Conservation (phyloP, 768 basidiomycete genomes). For the Serendipita vermifera region DNA sequence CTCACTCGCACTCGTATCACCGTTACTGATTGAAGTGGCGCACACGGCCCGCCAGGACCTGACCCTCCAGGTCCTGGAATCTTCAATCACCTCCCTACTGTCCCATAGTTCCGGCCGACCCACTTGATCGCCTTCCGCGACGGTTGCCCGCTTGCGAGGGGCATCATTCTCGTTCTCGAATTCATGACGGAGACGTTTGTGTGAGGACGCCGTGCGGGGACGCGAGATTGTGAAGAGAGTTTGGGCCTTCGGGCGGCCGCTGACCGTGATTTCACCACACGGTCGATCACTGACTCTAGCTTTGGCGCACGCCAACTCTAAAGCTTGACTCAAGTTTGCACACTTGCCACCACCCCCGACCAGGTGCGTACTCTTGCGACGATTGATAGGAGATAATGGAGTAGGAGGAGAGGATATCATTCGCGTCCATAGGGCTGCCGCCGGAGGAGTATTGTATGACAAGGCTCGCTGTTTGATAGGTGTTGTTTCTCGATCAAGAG, state of each 20-base stretch:
- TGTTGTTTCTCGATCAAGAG: neutral
- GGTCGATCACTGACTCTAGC: neutral
- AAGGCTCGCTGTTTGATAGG: neutral
- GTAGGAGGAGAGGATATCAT: conserved; percentile 4
- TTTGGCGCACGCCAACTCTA: neutral
- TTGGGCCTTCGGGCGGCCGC: neutral
- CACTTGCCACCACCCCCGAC: neutral
- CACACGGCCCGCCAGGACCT: neutral
- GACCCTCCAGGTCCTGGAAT: neutral
- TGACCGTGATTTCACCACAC: neutral
- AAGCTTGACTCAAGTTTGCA: neutral
- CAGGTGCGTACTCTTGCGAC: neutral
- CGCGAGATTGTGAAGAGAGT: neutral
- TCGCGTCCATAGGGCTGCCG: conserved; percentile 2
- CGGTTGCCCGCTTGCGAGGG: conserved; percentile 1
- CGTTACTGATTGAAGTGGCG: neutral
- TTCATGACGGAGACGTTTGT: neutral
- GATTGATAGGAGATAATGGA: neutral
- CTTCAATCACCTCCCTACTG: neutral
- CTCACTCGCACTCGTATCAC: neutral
- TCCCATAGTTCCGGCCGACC: neutral
- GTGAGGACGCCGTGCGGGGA: neutral
- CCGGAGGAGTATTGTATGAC: too few species aligned
- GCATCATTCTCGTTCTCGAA: neutral
- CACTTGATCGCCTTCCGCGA: too few species aligned